Conservation (phyloP, 805 yeast genomes). For the Millerago galiae region DNA sequence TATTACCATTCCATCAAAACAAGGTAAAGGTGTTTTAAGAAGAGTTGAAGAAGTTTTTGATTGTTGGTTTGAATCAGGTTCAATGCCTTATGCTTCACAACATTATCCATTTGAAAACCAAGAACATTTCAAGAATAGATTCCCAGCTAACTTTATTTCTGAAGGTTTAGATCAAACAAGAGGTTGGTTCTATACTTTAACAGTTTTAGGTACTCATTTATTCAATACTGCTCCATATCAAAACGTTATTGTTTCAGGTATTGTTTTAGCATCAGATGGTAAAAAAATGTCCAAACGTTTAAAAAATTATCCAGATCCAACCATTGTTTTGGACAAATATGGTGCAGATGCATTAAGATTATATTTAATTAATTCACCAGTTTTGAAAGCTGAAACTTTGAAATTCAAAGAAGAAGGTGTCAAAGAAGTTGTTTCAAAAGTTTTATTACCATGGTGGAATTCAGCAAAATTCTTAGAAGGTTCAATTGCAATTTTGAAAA, state of each 20-base stretch:
- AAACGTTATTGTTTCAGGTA: slow-evolving; percentile 94
- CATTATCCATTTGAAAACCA: slow-evolving; percentile 93
- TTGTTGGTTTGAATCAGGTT: slow-evolving; percentile 99
- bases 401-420: slow-evolving; percentile 99
- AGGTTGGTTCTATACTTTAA: slow-evolving; percentile 98
- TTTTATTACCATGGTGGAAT: slow-evolving; percentile 97
- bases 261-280: slow-evolving; percentile 96
- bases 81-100: slow-evolving; percentile 96
- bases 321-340: slow-evolving; percentile 68
- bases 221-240: slow-evolving; percentile 90
- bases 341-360: slow-evolving; percentile 98
- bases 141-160: slow-evolving; percentile 96
- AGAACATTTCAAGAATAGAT: slow-evolving; percentile 61
- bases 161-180: slow-evolving; percentile 99
- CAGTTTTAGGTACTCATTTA: slow-evolving; percentile 91
- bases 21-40: slow-evolving; percentile 80
- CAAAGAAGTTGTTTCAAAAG: slow-evolving; percentile 93
- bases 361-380: slow-evolving; percentile 95
- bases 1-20: slow-evolving; percentile 85
- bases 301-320: slow-evolving; percentile 97
- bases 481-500: slow-evolving; percentile 78
- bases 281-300: slow-evolving; percentile 98
- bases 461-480: slow-evolving; percentile 95
- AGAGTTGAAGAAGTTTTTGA: slow-evolving; percentile 98
- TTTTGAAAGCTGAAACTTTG: slow-evolving; percentile 91